A percentile compares a stretch with the other conserved stretches of the same genome.
Conservation (phyloP, 2,329 filamentous ascomycete species). For the Magnaporthiopsis poae region DNA sequence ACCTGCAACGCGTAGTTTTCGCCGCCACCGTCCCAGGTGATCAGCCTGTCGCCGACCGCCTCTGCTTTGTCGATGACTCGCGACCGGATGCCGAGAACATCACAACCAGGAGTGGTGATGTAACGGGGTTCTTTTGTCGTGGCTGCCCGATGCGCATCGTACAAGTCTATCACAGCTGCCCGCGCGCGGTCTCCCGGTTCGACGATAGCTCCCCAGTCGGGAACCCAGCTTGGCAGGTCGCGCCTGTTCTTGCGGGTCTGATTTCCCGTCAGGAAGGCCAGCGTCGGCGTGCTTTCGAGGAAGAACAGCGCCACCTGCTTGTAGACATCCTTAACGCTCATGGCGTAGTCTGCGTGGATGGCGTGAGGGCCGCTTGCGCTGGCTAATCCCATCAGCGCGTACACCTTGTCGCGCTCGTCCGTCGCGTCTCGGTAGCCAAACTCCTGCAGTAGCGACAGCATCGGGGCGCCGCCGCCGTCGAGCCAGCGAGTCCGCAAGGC, state of each 20-base stretch:
- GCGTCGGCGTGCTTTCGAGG: not conserved
- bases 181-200: conserved; percentile 2
- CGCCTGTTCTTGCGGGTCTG: conserved; percentile 9
- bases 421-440: conserved; percentile 11
- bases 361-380: not conserved
- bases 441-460: conserved; percentile 11
- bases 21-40: too few relatives aligned
- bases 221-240: conserved; percentile 13
- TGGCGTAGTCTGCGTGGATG: not conserved
- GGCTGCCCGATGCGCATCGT: not conserved
- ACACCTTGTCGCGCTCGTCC: conserved; percentile 13
- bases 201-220: conserved; percentile 13
- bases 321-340: not conserved
- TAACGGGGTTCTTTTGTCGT: too few relatives aligned
- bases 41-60: too few relatives aligned
- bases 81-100: too few relatives aligned
- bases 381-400: conserved; percentile 10
- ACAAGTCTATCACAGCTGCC: not conserved
- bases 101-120: too few relatives aligned
- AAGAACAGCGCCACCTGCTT: not conserved
- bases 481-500: conserved; percentile 3
- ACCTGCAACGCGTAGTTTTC: too few relatives aligned
- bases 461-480: not conserved
- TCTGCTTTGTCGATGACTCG: too few relatives aligned
- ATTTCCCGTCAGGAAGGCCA: conserved; percentile 8